These are phyloP conservation scores for Ophiostoma montium DNA, from an alignment of 2,329 filamentous ascomycete genomes.

Conservation along the genomic window DNA sequence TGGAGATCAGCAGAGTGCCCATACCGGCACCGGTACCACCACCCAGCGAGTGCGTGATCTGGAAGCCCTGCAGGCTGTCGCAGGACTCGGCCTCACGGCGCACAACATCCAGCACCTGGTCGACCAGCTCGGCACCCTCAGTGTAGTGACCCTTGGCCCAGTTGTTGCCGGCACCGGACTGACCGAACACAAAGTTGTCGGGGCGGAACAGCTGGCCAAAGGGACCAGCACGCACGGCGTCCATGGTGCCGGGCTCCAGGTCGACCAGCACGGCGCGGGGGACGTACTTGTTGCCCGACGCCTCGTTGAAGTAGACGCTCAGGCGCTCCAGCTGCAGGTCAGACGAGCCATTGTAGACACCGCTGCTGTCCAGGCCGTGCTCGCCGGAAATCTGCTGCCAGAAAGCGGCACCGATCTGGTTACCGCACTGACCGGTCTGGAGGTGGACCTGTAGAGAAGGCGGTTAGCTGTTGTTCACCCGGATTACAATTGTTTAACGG, in stretches of 20 bases:
- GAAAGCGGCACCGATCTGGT: constrained; percentile 99
- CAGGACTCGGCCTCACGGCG: constrained; percentile 97
- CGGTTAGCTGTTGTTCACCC: constrained; percentile 5
- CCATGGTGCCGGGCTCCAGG: constrained; percentile 99
- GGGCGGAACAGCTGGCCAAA: constrained; percentile 99
- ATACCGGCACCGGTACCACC: constrained; percentile 99
- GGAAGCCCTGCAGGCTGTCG: constrained; percentile 99
- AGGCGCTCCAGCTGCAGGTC: constrained; percentile 99
- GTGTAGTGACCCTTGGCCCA: constrained; percentile 99
- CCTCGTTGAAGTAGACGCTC: constrained; percentile 53
- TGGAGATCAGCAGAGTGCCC: constrained; percentile 98
- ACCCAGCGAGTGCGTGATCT: constrained; percentile 99
- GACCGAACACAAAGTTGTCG: constrained; percentile 99
- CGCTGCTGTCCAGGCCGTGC: constrained; percentile 95
- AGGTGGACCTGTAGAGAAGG: constrained; percentile 73
- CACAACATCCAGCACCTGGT: constrained; percentile 95
- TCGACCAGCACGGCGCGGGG: constrained; percentile 98
- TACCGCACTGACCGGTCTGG: constrained; percentile 99
- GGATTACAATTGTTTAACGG: too few relatives aligned
- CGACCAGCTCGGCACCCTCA: constrained; percentile 96
- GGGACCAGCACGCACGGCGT: constrained; percentile 92
- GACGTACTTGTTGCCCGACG: constrained; percentile 96
- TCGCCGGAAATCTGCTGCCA: constrained; percentile 83
- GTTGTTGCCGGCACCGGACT: constrained; percentile 99
- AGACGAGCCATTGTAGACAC: constrained; percentile 96